These are phyloP conservation scores for Pestalotiopsis sp. DNA, from an alignment of 2,329 filamentous ascomycete genomes.

Conservation along the genomic window DNA sequence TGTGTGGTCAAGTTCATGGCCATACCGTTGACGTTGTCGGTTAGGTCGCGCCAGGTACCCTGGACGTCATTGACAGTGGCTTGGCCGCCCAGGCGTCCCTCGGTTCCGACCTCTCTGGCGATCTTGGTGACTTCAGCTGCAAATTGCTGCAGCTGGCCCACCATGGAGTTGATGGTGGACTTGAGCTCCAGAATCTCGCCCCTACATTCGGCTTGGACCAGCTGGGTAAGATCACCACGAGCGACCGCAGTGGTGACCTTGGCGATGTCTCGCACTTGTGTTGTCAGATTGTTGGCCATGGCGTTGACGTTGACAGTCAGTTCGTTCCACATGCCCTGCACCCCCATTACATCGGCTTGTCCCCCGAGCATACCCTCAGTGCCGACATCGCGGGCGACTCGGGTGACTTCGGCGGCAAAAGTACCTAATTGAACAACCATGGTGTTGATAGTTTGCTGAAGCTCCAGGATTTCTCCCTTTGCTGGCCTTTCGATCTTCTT, in stretches of 20 bases:
- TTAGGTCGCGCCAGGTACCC: constrained; percentile 95
- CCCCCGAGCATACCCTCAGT: constrained; percentile 82
- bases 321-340: constrained; percentile 88
- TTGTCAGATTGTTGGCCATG: constrained; percentile 86
- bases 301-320: constrained; percentile 84
- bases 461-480: constrained; percentile 78
- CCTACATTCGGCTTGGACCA: constrained; percentile 89
- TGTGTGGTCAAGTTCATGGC: constrained; percentile 95
- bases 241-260: constrained; percentile 73
- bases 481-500: constrained; percentile 84
- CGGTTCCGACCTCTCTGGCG: constrained; percentile 93
- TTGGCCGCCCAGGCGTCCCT: constrained; percentile 91
- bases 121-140: constrained; percentile 96
- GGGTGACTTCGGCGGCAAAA: constrained; percentile 82
- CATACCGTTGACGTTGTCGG: constrained; percentile 97
- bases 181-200: constrained; percentile 95
- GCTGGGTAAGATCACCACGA: constrained; percentile 91
- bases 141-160: constrained; percentile 95
- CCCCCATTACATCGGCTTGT: constrained; percentile 80
- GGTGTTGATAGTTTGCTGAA: constrained; percentile 86
- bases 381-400: constrained; percentile 81
- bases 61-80: constrained; percentile 95
- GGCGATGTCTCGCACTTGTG: constrained; percentile 93
- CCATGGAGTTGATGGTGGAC: constrained; percentile 99
- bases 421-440: constrained; percentile 86